A percentile compares a stretch with the other conserved stretches of the same genome.
phyloP scores from a whole-genome alignment of 2,329 filamentous ascomycete genomes.

The Microcyclospora pomicola region DNA sequence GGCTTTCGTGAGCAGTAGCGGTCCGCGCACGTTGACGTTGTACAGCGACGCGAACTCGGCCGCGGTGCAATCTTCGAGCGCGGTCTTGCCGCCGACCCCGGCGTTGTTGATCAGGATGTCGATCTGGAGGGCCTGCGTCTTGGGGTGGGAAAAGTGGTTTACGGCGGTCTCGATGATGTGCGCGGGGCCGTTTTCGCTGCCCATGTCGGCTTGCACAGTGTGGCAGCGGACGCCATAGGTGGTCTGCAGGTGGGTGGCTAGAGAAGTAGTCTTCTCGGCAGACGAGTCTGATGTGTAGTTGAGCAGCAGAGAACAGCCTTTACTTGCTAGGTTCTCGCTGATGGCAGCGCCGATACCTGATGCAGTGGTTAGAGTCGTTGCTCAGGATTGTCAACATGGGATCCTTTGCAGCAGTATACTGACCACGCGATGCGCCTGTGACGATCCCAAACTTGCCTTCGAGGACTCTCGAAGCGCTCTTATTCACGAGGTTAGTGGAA shows the following conservation, averaged over 20 bases:
- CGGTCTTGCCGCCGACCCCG: conserved; percentile 51
- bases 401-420: conserved; percentile 1
- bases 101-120: conserved; percentile 86
- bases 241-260: conserved; percentile 42
- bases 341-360: conserved; percentile 56
- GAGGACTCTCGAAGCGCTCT: conserved; percentile 24
- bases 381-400: background rate
- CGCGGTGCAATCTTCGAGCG: conserved; percentile 46
- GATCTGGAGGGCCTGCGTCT: conserved; percentile 48
- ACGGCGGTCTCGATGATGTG: conserved; percentile 46
- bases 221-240: conserved; percentile 47
- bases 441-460: conserved; percentile 67
- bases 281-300: conserved; percentile 58
- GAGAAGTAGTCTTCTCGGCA: conserved; percentile 34
- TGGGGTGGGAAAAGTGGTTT: conserved; percentile 43
- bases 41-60: conserved; percentile 60
- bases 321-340: conserved; percentile 53
- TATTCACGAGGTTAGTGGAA: conserved; percentile 26
- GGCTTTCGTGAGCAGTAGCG: conserved; percentile 63
- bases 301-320: conserved; percentile 55
- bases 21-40: conserved; percentile 69
- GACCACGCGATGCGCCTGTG: conserved; percentile 68
- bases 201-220: conserved; percentile 58
- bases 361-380: background rate
- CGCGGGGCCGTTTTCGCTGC: conserved; percentile 45